phyloP scores from a whole-genome alignment of 164 flowering plant genomes.

The Vitis cinerea region DNA sequence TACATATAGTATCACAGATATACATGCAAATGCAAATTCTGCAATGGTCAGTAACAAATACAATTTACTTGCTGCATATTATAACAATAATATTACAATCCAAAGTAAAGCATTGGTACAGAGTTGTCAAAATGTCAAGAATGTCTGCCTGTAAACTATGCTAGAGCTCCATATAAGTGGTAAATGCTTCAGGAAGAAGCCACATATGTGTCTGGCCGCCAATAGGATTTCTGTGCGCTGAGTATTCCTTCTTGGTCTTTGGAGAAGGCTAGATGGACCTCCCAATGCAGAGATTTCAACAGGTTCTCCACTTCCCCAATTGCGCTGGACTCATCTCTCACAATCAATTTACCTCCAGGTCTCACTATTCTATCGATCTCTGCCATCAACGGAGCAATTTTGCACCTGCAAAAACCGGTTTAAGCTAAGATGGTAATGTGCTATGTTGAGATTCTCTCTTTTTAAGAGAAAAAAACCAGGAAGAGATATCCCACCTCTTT shows the following conservation, averaged over 20 bases:
- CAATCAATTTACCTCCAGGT: slow-evolving; percentile 82
- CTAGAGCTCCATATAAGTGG: not conserved
- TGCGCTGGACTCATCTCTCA: slow-evolving; percentile 57
- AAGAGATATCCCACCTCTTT: slow-evolving; percentile 39
- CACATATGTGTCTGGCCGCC: slow-evolving; percentile 54
- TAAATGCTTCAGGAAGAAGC: slow-evolving; percentile 32
- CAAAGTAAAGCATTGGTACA: not conserved
- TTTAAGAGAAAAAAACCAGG: not conserved
- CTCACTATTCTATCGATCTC: slow-evolving; percentile 80
- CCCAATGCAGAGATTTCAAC: slow-evolving; percentile 80
- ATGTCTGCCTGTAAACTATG: not conserved
- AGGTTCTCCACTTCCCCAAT: slow-evolving; percentile 66
- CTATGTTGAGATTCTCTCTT: no score
- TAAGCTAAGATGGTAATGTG: no score
- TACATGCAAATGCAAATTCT: no score
- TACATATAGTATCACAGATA: not conserved
- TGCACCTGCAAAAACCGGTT: slow-evolving; percentile 54
- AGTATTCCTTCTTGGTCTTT: slow-evolving; percentile 70
- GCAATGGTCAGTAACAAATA: no score
- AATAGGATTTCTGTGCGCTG: slow-evolving; percentile 65
- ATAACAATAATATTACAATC: not conserved
- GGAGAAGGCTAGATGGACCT: slow-evolving; percentile 65
- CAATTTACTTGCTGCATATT: not conserved
- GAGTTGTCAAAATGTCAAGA: not conserved
- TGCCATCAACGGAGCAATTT: slow-evolving; percentile 55